Conservation (phyloP, 2,329 filamentous ascomycete species). For the Cercospora beticola region DNA sequence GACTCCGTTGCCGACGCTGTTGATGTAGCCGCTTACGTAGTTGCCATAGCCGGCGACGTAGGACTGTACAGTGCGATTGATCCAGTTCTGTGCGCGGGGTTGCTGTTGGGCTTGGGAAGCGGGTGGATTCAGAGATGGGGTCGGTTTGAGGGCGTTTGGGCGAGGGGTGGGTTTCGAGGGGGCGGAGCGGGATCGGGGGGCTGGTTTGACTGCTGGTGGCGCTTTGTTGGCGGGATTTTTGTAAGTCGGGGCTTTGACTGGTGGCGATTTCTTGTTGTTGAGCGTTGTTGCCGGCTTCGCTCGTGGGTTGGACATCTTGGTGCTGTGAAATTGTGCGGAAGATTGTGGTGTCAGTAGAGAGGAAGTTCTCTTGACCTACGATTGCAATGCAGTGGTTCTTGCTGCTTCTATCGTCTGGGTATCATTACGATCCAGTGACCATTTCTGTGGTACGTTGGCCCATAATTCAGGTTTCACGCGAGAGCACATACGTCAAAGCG, state of each 20-base stretch:
- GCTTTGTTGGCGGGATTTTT: slow-evolving; percentile 21
- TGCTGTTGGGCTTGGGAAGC: slow-evolving; percentile 7
- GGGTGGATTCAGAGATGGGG: slow-evolving; percentile 19
- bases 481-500: slow-evolving; percentile 7
- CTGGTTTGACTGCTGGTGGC: slow-evolving; percentile 3
- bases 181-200: slow-evolving; percentile 10
- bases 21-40: slow-evolving; percentile 45
- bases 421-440: slow-evolving; percentile 13
- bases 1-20: slow-evolving; percentile 48
- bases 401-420: not conserved
- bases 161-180: slow-evolving; percentile 13
- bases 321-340: not conserved
- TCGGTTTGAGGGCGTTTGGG: slow-evolving; percentile 11
- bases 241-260: slow-evolving; percentile 15
- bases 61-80: slow-evolving; percentile 47
- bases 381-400: slow-evolving; percentile 7
- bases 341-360: not conserved
- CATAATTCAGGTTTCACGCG: slow-evolving; percentile 9
- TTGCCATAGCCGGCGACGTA: slow-evolving; percentile 47
- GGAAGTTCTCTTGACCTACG: not conserved
- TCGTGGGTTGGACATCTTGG: slow-evolving; percentile 19
- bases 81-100: slow-evolving; percentile 43
- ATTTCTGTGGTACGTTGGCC: slow-evolving; percentile 6
- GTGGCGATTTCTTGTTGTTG: slow-evolving; percentile 15
- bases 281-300: slow-evolving; percentile 15